Conservation (phyloP, 2,329 filamentous ascomycete genomes). For the Ophiocordyceps australis region DNA sequence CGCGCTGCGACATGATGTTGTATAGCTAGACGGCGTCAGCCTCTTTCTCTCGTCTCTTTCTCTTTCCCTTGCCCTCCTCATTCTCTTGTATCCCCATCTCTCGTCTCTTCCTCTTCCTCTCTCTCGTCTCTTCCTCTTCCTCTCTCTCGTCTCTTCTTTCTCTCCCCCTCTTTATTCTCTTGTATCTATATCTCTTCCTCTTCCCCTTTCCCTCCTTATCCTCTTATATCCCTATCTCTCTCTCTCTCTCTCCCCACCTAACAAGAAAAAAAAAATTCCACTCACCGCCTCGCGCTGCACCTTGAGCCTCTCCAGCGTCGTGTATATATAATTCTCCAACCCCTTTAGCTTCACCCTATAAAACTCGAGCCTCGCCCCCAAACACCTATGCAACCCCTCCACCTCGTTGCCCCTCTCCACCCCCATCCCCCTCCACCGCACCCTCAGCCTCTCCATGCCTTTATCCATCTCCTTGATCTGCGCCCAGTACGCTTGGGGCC, state of each 20-base stretch:
- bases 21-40: conserved; percentile 26
- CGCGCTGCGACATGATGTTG: conserved; percentile 47
- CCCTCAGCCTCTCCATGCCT: conserved; percentile 25
- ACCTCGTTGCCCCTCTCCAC: conserved; percentile 12
- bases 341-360: conserved; percentile 42
- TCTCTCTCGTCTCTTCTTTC: too few relatives aligned
- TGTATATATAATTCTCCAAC: conserved; percentile 44
- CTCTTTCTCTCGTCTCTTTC: too few relatives aligned
- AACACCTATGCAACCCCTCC: conserved; percentile 29
- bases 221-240: too few relatives aligned
- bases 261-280: too few relatives aligned
- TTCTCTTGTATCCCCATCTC: too few relatives aligned
- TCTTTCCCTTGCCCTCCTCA: too few relatives aligned
- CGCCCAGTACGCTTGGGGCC: conserved; percentile 40
- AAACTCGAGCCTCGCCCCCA: conserved; percentile 37
- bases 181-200: too few relatives aligned
- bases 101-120: too few relatives aligned
- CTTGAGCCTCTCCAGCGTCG: conserved; percentile 39
- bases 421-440: conserved; percentile 6
- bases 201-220: too few relatives aligned
- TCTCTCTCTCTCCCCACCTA: too few relatives aligned
- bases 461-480: conserved; percentile 28
- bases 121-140: too few relatives aligned
- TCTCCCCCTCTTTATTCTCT: too few relatives aligned
- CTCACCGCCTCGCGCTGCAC: conserved; percentile 43